Evolutionary conservation across 2,329 filamentous ascomycete species (phyloP).

Genomic region (Colletotrichum endophyticum): DNA sequence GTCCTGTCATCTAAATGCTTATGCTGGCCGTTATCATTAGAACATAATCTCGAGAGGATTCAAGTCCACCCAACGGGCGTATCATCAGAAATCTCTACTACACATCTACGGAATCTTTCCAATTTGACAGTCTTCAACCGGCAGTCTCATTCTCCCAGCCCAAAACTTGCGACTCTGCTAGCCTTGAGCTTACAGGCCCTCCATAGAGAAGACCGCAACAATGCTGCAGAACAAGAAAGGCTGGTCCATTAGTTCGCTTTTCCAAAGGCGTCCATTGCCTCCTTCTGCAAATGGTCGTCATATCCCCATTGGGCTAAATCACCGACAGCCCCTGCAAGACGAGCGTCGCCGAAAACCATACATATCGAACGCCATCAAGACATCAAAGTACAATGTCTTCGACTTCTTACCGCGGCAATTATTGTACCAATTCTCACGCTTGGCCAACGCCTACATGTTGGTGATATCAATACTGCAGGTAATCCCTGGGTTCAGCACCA

Average conservation of each 20-base stretch:
- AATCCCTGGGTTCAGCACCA: constrained; percentile 76
- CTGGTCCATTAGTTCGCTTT: background rate
- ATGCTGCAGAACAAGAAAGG: background rate
- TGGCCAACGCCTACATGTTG: constrained; percentile 89
- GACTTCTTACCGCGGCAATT: constrained; percentile 89
- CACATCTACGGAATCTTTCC: background rate
- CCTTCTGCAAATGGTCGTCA: constrained; percentile 73
- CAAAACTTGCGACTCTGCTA: background rate
- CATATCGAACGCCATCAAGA: constrained; percentile 72
- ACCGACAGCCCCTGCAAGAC: constrained; percentile 48
- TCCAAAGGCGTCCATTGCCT: constrained; percentile 46
- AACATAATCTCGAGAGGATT: background rate
- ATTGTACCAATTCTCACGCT: constrained; percentile 82
- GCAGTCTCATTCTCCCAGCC: background rate
- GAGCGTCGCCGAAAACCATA: constrained; percentile 49
- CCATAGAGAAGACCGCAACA: background rate
- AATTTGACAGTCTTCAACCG: background rate
- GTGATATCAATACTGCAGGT: constrained; percentile 84
- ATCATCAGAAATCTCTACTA: background rate
- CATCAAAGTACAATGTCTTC: constrained; percentile 81
- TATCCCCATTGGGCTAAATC: constrained; percentile 46
- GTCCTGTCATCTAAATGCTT: background rate
- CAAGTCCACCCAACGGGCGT: background rate
- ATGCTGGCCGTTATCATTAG: background rate
- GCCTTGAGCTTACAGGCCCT: background rate